Percentiles rank a stretch among this genome's conserved stretches.
Evolutionary conservation across 2,329 filamentous ascomycete genomes (phyloP).

Genomic region (Exophiala sp.): DNA sequence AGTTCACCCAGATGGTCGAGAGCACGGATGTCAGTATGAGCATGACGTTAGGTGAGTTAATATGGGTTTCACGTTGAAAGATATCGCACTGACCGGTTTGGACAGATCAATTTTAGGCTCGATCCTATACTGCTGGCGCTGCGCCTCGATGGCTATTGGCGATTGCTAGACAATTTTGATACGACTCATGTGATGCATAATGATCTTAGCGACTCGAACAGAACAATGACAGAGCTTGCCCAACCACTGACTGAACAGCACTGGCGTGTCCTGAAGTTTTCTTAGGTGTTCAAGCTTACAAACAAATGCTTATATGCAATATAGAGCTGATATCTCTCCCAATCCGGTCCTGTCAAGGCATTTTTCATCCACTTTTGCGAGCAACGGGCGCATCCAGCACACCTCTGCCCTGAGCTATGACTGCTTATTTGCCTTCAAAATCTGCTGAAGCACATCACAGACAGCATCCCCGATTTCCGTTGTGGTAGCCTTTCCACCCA

Average conservation of each 20-base stretch:
- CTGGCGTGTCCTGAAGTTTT: no score
- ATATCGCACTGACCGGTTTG: not conserved
- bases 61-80: not conserved
- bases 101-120: conserved; percentile 18
- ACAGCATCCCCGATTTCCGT: conserved; percentile 89
- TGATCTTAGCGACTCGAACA: conserved; percentile 2
- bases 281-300: no score
- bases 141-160: not conserved
- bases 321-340: no score
- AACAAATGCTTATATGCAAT: no score
- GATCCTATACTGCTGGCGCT: not conserved
- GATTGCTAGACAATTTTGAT: not conserved
- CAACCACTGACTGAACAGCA: no score
- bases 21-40: conserved; percentile 70
- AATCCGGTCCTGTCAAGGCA: no score
- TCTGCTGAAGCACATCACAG: conserved; percentile 54
- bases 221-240: not conserved
- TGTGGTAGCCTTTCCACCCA: conserved; percentile 93
- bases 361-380: no score
- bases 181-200: conserved; percentile 5
- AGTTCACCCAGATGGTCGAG: conserved; percentile 98
- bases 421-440: conserved; percentile 17
- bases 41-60: conserved; percentile 59
- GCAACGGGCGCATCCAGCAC: no score
- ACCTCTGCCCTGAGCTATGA: no score